Evolutionary conservation across 345 rosid species (phyloP), one percentile per base, ranked within the genome.

Genomic region (Acer campestre): DNA sequence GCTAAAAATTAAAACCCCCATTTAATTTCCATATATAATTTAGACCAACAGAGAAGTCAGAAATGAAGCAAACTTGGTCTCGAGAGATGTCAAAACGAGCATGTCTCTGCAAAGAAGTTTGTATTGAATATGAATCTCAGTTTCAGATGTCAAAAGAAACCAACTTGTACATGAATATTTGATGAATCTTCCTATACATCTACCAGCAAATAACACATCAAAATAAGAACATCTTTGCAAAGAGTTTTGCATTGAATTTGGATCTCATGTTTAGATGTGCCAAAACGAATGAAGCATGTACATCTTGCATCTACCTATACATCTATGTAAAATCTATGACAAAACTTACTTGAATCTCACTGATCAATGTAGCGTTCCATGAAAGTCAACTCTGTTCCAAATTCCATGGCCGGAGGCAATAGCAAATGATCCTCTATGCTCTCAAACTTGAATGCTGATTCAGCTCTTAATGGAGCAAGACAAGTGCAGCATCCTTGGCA

Each of bases 401-500:
- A 82, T 27, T 61, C 61, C 12, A 8, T n/a, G 16, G 35, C 70
- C 0, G 86, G 61, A 62, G 69, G 67, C 71, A 88, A 35, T 68
- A 87, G 58, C 68, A 87, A 51, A 65, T 80, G 44, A 65, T 79
- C 85, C 44, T 73, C 87, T 22, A 73, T 40, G 46, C 42, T 58
- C 51, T 66, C 88, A 72, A 72, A 83, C 72, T 75, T 84, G 1
- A 76, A 82, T 18, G 73, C 79, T n/a, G 83, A 77, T 73, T 85
- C 79, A 23, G 10, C 77, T 70, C 71, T 84, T 49, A 86, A 71
- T 18, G 82, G 86, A 20, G 78, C 83, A 35, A 93, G 78, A 16
- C 91, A 87, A 12, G 71, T 80, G 73, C 94, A 92, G 82, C 99
- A 93, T 11, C 84, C 83, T 1, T 84, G 74, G 78, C 98, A 92